A percentile compares a stretch with the other conserved stretches of the same genome.
Evolutionary conservation across 2,329 filamentous ascomycete genomes (phyloP).

Genomic region (Leptographium flavum): DNA sequence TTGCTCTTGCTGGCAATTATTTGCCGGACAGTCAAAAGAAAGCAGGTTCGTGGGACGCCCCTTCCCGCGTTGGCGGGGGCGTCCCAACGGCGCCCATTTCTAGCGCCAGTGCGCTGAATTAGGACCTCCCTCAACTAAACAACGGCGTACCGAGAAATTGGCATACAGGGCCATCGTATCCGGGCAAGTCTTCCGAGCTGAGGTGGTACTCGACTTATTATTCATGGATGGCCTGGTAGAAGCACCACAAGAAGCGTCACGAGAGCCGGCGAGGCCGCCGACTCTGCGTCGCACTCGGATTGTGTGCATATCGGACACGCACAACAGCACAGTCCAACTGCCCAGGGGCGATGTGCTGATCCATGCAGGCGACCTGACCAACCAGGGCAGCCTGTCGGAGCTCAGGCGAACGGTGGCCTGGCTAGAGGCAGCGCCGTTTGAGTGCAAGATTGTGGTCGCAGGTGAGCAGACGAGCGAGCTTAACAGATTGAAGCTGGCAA

Average conservation of each 20-base stretch:
- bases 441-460: constrained; percentile 56
- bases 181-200: neutral
- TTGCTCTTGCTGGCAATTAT: no score
- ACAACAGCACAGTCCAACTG: constrained; percentile 50
- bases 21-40: no score
- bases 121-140: no score
- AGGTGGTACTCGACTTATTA: no score
- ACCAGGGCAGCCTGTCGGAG: constrained; percentile 49
- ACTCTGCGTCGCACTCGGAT: constrained; percentile 40
- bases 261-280: neutral
- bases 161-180: no score
- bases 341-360: constrained; percentile 61
- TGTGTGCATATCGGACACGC: constrained; percentile 65
- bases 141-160: no score
- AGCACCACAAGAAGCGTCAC: no score
- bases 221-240: no score
- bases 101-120: no score
- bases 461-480: constrained; percentile 31
- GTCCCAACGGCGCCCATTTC: neutral
- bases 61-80: neutral
- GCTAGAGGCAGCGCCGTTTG: constrained; percentile 53
- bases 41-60: constrained; percentile 1
- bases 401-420: constrained; percentile 34
- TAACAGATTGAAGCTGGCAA: no score
- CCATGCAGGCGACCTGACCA: constrained; percentile 64